A percentile compares a stretch with the other conserved stretches of the same genome.
These are phyloP conservation scores for Sclerotinia glacialis DNA, from an alignment of 2,329 filamentous ascomycete species.

Conservation along the genomic window DNA sequence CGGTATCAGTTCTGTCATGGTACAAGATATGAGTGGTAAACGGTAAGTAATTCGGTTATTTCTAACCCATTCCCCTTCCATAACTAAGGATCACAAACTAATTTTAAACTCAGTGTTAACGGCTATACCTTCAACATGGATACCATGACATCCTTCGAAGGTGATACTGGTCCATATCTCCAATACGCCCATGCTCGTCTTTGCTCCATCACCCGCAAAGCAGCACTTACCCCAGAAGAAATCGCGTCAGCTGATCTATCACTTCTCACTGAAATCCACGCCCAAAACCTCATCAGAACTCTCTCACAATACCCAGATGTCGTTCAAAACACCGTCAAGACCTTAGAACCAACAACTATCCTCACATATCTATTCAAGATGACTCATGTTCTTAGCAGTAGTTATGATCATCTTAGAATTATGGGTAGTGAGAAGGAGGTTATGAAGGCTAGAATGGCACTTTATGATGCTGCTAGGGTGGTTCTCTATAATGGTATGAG, in stretches of 20 bases:
- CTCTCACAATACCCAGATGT: constrained; percentile 85
- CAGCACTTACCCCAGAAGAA: constrained; percentile 53
- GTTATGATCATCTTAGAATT: constrained; percentile 78
- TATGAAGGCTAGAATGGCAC: constrained; percentile 68
- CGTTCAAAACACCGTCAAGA: constrained; percentile 79
- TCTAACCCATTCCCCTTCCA: neutral
- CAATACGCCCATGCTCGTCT: constrained; percentile 80
- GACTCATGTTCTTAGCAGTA: constrained; percentile 75
- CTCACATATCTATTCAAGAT: constrained; percentile 78
- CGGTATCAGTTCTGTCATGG: constrained; percentile 94
- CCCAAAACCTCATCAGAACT: constrained; percentile 68
- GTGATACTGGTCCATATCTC: constrained; percentile 80
- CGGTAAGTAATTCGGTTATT: constrained; percentile 50
- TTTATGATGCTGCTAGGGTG: constrained; percentile 73
- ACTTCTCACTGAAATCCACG: constrained; percentile 69
- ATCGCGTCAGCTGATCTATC: constrained; percentile 62
- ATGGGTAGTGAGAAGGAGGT: constrained; percentile 74
- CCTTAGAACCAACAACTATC: constrained; percentile 69
- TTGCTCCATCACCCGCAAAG: constrained; percentile 59
- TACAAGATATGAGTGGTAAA: constrained; percentile 97
- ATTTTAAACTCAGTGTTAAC: constrained; percentile 49
- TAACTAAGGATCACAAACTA: constrained; percentile 17
- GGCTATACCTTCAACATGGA: constrained; percentile 76
- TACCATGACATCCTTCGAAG: constrained; percentile 79
- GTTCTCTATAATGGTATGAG: constrained; percentile 82